Evolutionary conservation across 805 yeast species (phyloP).

Genomic region (Yarrowia porcina): DNA sequence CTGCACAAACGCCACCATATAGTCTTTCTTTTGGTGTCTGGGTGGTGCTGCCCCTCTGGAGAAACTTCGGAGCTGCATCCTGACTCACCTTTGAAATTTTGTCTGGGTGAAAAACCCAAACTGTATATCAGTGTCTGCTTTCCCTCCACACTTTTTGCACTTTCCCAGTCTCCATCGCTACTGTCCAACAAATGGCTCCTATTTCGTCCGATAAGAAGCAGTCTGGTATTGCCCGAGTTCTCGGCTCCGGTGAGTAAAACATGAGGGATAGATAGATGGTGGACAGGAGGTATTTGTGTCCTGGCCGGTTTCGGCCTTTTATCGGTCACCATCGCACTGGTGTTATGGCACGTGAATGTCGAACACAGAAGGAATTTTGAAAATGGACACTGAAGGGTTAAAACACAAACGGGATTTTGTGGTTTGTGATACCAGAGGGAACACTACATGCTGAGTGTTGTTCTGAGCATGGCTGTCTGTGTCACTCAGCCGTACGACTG

Average conservation of each 20-base stretch:
- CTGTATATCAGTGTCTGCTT: slow-evolving; percentile 4
- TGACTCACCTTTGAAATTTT: slow-evolving; percentile 10
- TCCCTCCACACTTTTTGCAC: neutral
- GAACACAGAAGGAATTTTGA: neutral
- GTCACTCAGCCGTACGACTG: no score
- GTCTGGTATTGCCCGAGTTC: slow-evolving; percentile 82
- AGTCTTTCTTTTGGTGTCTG: no score
- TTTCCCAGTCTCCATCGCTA: neutral
- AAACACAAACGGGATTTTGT: no score
- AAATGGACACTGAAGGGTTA: no score
- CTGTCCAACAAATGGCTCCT: slow-evolving; percentile 29
- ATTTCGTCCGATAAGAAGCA: slow-evolving; percentile 61
- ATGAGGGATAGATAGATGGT: neutral
- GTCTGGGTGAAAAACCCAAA: neutral
- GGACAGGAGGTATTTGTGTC: no score
- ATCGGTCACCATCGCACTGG: neutral
- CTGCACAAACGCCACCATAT: no score
- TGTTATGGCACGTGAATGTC: no score
- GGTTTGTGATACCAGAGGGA: no score
- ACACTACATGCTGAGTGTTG: no score
- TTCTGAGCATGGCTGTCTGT: no score
- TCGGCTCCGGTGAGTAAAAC: slow-evolving; percentile 62
- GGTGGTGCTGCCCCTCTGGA: slow-evolving; percentile 12
- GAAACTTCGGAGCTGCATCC: slow-evolving; percentile 26
- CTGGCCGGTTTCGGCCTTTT: slow-evolving; percentile 6